phyloP scores from a whole-genome alignment of 1,139 yeast genomes.

The Candida albicans region DNA sequence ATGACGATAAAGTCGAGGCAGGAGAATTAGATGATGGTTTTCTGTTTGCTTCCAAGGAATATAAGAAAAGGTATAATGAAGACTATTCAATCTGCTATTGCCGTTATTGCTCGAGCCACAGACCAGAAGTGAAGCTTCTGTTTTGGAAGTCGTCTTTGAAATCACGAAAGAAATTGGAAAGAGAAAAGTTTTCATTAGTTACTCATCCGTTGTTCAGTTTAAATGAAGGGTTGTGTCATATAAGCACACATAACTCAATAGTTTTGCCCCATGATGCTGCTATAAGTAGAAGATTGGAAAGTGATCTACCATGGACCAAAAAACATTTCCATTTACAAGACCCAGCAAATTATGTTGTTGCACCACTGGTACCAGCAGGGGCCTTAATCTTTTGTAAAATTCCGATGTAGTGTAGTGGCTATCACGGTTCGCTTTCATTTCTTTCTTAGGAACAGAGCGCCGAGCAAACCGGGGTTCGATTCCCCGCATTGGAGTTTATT shows the following conservation, averaged over 20 bases:
- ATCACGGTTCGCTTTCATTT: too few species aligned
- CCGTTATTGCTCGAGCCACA: conserved; percentile 12
- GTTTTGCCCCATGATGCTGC: background rate
- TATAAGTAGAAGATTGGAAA: background rate
- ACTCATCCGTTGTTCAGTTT: background rate
- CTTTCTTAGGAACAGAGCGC: too few species aligned
- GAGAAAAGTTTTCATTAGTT: background rate
- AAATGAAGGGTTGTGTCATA: background rate
- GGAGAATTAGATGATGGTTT: conserved; percentile 12
- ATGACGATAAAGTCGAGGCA: conserved; percentile 17
- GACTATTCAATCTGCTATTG: conserved; percentile 19
- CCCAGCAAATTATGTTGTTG: conserved; percentile 1
- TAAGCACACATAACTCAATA: background rate
- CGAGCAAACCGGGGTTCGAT: too few species aligned
- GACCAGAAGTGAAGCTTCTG: background rate
- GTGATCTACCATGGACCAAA: background rate
- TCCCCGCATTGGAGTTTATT: too few species aligned
- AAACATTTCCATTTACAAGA: background rate
- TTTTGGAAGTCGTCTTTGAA: background rate
- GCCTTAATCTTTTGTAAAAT: background rate
- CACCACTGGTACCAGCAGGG: background rate
- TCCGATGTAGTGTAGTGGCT: too few species aligned
- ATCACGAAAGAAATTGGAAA: background rate
- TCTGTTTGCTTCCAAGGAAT: conserved; percentile 16
- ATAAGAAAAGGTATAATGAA: conserved; percentile 11